Conservation (phyloP, 2,329 filamentous ascomycete species). For the Aureobasidium uvarum region DNA sequence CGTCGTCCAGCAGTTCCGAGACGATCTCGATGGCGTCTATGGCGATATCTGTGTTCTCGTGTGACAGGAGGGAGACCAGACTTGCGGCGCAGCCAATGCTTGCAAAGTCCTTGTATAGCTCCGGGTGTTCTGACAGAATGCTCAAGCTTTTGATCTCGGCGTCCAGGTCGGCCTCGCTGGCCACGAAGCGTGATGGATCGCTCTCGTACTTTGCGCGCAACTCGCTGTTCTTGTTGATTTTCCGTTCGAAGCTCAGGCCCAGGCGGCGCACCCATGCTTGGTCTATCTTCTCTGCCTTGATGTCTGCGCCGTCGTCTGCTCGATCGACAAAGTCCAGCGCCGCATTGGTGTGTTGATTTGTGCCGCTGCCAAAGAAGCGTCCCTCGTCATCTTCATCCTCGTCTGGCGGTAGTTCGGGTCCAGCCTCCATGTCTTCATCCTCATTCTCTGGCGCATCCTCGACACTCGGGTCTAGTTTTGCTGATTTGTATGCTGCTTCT, state of each 20-base stretch:
- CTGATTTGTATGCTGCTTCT: conserved; percentile 60
- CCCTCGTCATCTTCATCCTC: conserved; percentile 77
- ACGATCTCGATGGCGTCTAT: conserved; percentile 89
- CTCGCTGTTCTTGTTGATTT: conserved; percentile 86
- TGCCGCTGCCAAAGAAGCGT: conserved; percentile 90
- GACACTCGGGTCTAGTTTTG: conserved; percentile 54
- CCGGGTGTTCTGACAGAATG: conserved; percentile 81
- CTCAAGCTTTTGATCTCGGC: conserved; percentile 82
- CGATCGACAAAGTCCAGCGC: conserved; percentile 86
- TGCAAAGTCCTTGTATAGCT: conserved; percentile 77
- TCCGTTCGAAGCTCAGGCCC: conserved; percentile 81
- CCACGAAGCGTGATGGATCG: conserved; percentile 78
- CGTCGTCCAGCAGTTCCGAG: conserved; percentile 88
- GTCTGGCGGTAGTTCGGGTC: conserved; percentile 35
- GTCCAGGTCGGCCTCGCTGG: conserved; percentile 84
- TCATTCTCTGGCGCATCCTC: conserved; percentile 46
- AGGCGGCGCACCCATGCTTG: conserved; percentile 76
- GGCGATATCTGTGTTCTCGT: conserved; percentile 96
- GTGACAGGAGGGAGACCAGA: conserved; percentile 77
- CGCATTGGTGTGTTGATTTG: conserved; percentile 74
- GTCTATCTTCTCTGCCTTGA: conserved; percentile 74
- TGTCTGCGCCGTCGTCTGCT: conserved; percentile 55
- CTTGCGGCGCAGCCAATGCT: conserved; percentile 66
- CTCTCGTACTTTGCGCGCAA: conserved; percentile 79
- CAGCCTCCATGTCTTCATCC: conserved; percentile 38